Percentiles rank a stretch among this genome's conserved stretches.
phyloP scores from a whole-genome alignment of 148 eudicot genomes.

The Rhododendron ovatum region DNA sequence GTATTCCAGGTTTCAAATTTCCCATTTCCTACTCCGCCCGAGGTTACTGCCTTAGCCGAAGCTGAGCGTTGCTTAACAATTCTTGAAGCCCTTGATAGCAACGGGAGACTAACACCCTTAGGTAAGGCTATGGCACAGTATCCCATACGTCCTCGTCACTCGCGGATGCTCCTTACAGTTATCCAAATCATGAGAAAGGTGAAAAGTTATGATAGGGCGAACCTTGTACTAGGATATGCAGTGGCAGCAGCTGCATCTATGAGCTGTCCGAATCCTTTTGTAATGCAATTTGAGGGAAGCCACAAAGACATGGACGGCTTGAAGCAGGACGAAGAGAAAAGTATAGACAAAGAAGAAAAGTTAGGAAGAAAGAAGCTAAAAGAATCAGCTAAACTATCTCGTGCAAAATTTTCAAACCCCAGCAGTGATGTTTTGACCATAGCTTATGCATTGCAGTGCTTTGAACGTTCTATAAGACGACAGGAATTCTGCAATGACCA shows the following conservation, averaged over 20 bases:
- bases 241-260: conserved; percentile 80
- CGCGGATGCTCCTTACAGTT: conserved; percentile 86
- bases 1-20: conserved; percentile 62
- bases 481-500: conserved; percentile 53
- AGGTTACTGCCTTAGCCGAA: conserved; percentile 46
- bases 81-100: conserved; percentile 75
- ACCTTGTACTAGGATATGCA: conserved; percentile 67
- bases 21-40: conserved; percentile 93
- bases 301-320: conserved; percentile 17
- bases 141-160: conserved; percentile 92
- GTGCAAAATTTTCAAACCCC: conserved; percentile 62
- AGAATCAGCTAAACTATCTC: conserved; percentile 46
- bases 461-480: conserved; percentile 48
- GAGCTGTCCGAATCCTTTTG: conserved; percentile 74
- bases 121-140: conserved; percentile 86
- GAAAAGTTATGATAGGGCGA: conserved; percentile 35
- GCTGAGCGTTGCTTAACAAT: conserved; percentile 72
- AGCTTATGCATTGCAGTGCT: conserved; percentile 80
- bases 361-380: conserved; percentile 48
- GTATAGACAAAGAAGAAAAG: conserved; percentile 27
- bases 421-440: conserved; percentile 78
- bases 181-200: conserved; percentile 48
- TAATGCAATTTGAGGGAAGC: conserved; percentile 47
- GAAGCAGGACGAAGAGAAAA: conserved; percentile 25
- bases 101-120: conserved; percentile 64